Evolutionary conservation across 371 early-diverging fungal genomes (phyloP).

Genomic region (Mortierella sp.): DNA sequence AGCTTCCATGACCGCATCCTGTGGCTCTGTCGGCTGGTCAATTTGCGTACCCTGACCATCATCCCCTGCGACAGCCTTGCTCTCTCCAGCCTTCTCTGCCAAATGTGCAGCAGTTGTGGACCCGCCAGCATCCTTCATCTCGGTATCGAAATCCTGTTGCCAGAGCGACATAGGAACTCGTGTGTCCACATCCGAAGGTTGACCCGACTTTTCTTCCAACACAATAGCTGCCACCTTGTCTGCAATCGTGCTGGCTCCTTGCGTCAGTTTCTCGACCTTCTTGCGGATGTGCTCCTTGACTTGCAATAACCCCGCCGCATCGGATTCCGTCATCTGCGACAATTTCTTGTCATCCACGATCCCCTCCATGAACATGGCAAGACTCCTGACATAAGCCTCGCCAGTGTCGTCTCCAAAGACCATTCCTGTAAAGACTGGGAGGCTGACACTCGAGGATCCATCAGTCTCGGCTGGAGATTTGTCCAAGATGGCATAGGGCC

Average conservation of each 20-base stretch:
- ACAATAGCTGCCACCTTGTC: constrained; percentile 52
- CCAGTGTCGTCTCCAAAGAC: constrained; percentile 74
- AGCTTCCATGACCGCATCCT: constrained; percentile 36
- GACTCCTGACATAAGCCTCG: constrained; percentile 74
- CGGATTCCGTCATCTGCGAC: constrained; percentile 19
- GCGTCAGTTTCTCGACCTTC: constrained; percentile 45
- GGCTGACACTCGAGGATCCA: constrained; percentile 55
- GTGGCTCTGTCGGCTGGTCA: constrained; percentile 2
- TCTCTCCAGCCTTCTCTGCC: constrained; percentile 7
- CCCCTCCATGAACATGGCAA: constrained; percentile 71
- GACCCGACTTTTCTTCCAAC: constrained; percentile 32
- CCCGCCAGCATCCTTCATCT: not conserved
- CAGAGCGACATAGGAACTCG: constrained; percentile 37
- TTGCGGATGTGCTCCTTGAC: constrained; percentile 34
- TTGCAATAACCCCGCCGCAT: constrained; percentile 29
- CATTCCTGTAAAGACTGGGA: constrained; percentile 69
- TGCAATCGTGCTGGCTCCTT: constrained; percentile 50
- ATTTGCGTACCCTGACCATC: not conserved
- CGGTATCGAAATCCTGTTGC: constrained; percentile 25
- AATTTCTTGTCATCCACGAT: constrained; percentile 38
- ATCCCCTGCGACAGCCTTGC: not conserved
- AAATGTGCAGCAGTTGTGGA: not conserved
- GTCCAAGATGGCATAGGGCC: constrained; percentile 64
- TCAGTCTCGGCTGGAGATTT: constrained; percentile 20
- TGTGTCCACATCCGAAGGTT: constrained; percentile 27